These are phyloP conservation scores for Jatropha multifida DNA, from an alignment of 441 rosid species.

Conservation along the genomic window DNA sequence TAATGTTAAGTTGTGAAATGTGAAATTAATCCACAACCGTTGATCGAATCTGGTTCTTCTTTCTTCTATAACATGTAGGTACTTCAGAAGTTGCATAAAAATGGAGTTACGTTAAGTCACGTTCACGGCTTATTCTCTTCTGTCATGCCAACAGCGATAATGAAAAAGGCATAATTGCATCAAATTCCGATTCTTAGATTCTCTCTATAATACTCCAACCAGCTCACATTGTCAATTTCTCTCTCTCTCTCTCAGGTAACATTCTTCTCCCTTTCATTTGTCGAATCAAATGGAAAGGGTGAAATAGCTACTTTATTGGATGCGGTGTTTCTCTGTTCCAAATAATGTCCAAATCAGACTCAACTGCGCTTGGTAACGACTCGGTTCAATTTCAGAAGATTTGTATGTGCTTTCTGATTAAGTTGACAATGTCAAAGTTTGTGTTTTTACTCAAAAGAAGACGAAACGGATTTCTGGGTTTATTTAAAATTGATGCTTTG, in stretches of 20 bases:
- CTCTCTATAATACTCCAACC: neutral
- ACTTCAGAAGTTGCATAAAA: too few relatives aligned
- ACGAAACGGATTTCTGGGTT: neutral
- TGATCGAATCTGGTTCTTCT: too few relatives aligned
- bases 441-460: neutral
- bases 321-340: neutral
- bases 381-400: conserved; percentile 27
- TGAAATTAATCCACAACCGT: neutral
- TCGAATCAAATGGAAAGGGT: neutral
- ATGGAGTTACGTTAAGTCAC: too few relatives aligned
- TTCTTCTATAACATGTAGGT: too few relatives aligned
- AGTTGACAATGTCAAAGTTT: neutral
- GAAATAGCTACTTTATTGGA: neutral
- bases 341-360: conserved; percentile 32
- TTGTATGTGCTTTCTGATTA: conserved; percentile 27
- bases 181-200: conserved; percentile 17
- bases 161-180: conserved; percentile 7
- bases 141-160: neutral
- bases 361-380: conserved; percentile 36
- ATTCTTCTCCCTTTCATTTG: neutral
- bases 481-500: conserved; percentile 28
- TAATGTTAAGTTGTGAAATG: too few relatives aligned
- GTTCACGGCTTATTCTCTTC: too few relatives aligned
- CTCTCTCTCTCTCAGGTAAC: neutral
- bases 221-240: neutral